A percentile compares a stretch with the other conserved stretches of the same genome.
These are phyloP conservation scores for Collybia sp. DNA, from an alignment of 768 basidiomycete genomes.

Conservation along the genomic window DNA sequence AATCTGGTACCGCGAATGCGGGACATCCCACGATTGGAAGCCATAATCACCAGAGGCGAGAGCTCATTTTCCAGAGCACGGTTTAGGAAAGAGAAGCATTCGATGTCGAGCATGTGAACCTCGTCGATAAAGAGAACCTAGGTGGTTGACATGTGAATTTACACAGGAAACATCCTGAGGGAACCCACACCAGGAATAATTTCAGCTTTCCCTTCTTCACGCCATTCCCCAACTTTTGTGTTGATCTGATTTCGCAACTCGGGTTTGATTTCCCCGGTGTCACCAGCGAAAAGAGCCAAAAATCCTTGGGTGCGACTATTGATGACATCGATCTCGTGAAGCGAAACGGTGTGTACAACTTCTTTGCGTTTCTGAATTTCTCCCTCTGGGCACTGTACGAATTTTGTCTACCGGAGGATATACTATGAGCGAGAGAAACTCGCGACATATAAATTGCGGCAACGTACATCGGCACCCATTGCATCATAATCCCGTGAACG, in stretches of 20 bases:
- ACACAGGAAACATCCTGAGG: background rate
- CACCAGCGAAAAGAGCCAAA: slow-evolving; percentile 90
- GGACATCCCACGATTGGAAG: slow-evolving; percentile 92
- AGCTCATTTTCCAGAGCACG: slow-evolving; percentile 92
- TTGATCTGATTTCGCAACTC: slow-evolving; percentile 97
- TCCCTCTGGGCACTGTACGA: slow-evolving; percentile 96
- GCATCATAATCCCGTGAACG: slow-evolving; percentile 97
- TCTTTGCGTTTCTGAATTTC: slow-evolving; percentile 98
- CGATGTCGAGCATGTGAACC: slow-evolving; percentile 99
- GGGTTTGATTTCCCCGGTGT: slow-evolving; percentile 98
- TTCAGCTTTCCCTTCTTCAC: slow-evolving; percentile 97
- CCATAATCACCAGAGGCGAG: slow-evolving; percentile 96
- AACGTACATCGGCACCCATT: slow-evolving; percentile 94
- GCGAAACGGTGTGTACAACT: slow-evolving; percentile 93
- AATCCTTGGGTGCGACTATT: slow-evolving; percentile 99
- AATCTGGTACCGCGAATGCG: slow-evolving; percentile 94
- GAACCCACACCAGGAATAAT: slow-evolving; percentile 87
- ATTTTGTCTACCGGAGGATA: slow-evolving; percentile 72
- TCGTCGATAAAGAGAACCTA: slow-evolving; percentile 99
- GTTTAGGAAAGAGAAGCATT: slow-evolving; percentile 98
- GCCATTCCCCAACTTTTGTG: slow-evolving; percentile 94
- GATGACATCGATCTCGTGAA: slow-evolving; percentile 99
- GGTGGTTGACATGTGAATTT: slow-evolving; percentile 1
- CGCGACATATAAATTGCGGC: background rate
- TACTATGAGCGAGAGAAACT: slow-evolving; percentile 4